Percentiles rank a stretch among this genome's conserved stretches.
phyloP scores from a whole-genome alignment of 1,139 yeast genomes.

The Suhomyces chickasaworum region DNA sequence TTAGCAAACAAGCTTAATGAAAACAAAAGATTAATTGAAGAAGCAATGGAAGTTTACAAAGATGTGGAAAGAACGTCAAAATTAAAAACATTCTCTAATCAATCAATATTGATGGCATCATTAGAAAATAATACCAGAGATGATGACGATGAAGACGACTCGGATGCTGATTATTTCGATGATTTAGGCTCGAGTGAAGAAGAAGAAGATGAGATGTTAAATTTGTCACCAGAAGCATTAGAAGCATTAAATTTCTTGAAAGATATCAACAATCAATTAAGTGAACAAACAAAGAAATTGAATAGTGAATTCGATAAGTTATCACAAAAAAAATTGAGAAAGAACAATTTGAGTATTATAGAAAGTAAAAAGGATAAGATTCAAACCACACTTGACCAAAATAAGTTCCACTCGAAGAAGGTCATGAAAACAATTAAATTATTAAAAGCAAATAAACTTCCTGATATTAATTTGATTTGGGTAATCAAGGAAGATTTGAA shows the following conservation, averaged over 20 bases:
- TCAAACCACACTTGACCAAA: slow-evolving; percentile 35
- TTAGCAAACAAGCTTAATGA: slow-evolving; percentile 37
- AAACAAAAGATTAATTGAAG: slow-evolving; percentile 46
- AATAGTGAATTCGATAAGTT: slow-evolving; percentile 40
- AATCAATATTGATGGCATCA: slow-evolving; percentile 49
- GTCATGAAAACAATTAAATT: slow-evolving; percentile 35
- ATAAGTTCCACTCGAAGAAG: slow-evolving; percentile 44
- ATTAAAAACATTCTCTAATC: slow-evolving; percentile 50
- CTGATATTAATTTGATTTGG: slow-evolving; percentile 37
- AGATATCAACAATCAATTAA: slow-evolving; percentile 18
- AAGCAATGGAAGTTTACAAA: slow-evolving; percentile 52
- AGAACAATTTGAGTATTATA: slow-evolving; percentile 38
- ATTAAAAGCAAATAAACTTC: slow-evolving; percentile 33
- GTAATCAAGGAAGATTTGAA: slow-evolving; percentile 45
- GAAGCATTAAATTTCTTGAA: slow-evolving; percentile 28
- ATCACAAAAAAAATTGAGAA: slow-evolving; percentile 43
- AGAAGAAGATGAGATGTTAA: slow-evolving; percentile 23
- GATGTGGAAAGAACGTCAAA: slow-evolving; percentile 49
- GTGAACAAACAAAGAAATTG: slow-evolving; percentile 39
- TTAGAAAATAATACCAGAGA: slow-evolving; percentile 31
- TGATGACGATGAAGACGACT: slow-evolving; percentile 24
- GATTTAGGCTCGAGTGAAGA: slow-evolving; percentile 23
- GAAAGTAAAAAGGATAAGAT: slow-evolving; percentile 50
- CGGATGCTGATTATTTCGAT: slow-evolving; percentile 18
- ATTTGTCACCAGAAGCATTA: slow-evolving; percentile 37